Percentiles rank a stretch among this genome's conserved stretches.
Conservation (phyloP, 176 grass and related monocot genomes). For the Cenchrus purpureus region DNA sequence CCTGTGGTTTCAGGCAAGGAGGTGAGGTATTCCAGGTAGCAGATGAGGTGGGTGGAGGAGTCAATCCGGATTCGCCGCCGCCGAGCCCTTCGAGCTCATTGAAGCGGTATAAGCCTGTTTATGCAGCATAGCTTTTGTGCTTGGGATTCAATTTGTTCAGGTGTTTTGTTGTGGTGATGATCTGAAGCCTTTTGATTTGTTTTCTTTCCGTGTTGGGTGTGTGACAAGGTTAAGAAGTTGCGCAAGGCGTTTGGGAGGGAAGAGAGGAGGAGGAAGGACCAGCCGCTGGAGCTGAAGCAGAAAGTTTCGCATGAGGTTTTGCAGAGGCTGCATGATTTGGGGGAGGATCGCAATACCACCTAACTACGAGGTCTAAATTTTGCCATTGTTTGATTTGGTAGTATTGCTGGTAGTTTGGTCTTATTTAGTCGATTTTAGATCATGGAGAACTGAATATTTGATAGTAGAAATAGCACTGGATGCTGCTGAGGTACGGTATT, state of each 20-base stretch:
- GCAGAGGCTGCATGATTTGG: constrained; percentile 54
- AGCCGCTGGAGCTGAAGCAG: constrained; percentile 59
- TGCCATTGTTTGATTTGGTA: neutral
- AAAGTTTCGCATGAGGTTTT: constrained; percentile 70
- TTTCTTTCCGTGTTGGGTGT: neutral
- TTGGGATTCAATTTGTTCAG: constrained; percentile 1
- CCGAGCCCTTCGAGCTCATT: constrained; percentile 65
- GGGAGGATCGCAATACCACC: constrained; percentile 34
- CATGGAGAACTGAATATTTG: no score
- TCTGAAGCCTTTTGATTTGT: neutral
- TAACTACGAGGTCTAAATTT: constrained; percentile 57
- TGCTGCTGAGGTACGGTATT: no score
- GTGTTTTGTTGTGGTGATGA: neutral
- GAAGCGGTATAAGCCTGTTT: constrained; percentile 47
- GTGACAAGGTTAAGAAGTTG: constrained; percentile 60
- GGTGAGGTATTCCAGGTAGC: constrained; percentile 51
- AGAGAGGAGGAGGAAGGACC: constrained; percentile 53
- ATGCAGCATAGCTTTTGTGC: constrained; percentile 4
- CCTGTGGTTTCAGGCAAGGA: constrained; percentile 9
- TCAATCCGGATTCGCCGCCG: constrained; percentile 69
- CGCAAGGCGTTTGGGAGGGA: constrained; percentile 51
- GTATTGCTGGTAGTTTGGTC: neutral
- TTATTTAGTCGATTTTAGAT: neutral
- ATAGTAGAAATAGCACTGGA: no score
- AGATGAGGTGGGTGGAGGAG: constrained; percentile 68